Conservation (phyloP, 2,329 filamentous ascomycete genomes). For the Akanthomyces lecanii region DNA sequence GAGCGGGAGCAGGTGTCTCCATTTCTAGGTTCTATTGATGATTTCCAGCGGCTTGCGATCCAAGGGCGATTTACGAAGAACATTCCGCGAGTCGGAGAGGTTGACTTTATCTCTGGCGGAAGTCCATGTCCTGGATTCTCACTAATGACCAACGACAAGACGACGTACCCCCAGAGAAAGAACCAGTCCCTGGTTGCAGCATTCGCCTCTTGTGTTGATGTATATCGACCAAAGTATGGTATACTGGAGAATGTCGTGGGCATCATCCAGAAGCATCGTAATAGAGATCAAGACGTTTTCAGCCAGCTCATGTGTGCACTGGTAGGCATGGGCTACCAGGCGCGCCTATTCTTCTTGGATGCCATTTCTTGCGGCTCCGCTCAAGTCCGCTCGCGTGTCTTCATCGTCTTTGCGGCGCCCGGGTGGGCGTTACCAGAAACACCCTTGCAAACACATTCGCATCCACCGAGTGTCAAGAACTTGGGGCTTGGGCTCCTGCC, state of each 20-base stretch:
- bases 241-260: slow-evolving; percentile 71
- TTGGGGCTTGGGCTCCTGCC: slow-evolving; percentile 52
- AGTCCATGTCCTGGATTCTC: slow-evolving; percentile 79
- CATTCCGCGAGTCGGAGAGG: slow-evolving; percentile 56
- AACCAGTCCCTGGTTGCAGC: slow-evolving; percentile 77
- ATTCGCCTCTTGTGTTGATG: slow-evolving; percentile 68
- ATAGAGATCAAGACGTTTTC: slow-evolving; percentile 59
- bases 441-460: slow-evolving; percentile 60
- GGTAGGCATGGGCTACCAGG: slow-evolving; percentile 74
- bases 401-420: slow-evolving; percentile 68
- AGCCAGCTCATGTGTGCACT: slow-evolving; percentile 69
- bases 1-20: slow-evolving; percentile 41
- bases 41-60: slow-evolving; percentile 56
- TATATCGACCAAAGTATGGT: slow-evolving; percentile 71
- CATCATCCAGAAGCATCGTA: slow-evolving; percentile 51
- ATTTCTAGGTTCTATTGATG: slow-evolving; percentile 69
- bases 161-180: slow-evolving; percentile 51
- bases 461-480: slow-evolving; percentile 36
- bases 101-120: slow-evolving; percentile 68
- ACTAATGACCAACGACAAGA: slow-evolving; percentile 52
- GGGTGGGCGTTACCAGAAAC: slow-evolving; percentile 52
- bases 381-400: slow-evolving; percentile 63
- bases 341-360: slow-evolving; percentile 63
- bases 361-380: slow-evolving; percentile 64
- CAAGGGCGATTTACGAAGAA: slow-evolving; percentile 40